Evolutionary conservation across 2,329 filamentous ascomycete genomes (phyloP).

Genomic region (Mycocentrospora acerina): DNA sequence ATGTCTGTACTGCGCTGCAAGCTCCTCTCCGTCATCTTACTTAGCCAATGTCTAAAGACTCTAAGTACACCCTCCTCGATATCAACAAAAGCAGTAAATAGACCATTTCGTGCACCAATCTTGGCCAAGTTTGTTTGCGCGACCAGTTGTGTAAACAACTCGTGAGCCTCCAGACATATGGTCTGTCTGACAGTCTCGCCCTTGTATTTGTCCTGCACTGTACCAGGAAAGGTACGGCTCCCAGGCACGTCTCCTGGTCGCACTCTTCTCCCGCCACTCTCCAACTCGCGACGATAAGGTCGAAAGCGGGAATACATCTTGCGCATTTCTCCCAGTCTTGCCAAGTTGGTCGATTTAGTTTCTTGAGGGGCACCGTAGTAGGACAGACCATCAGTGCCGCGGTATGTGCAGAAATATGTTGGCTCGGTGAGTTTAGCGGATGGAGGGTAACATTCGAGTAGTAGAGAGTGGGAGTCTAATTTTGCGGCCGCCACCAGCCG

Average conservation of each 20-base stretch:
- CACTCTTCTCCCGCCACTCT: conserved; percentile 38
- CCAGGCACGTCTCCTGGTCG: conserved; percentile 52
- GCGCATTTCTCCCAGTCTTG: conserved; percentile 52
- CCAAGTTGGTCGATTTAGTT: conserved; percentile 19
- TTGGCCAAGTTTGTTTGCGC: conserved; percentile 69
- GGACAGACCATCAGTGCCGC: conserved; percentile 64
- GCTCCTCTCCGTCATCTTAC: conserved; percentile 40
- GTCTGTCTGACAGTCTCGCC: conserved; percentile 58
- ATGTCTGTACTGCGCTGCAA: conserved; percentile 12
- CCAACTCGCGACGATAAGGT: conserved; percentile 61
- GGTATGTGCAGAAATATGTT: conserved; percentile 67
- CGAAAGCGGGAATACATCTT: conserved; percentile 70
- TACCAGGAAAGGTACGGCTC: conserved; percentile 42
- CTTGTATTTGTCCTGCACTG: conserved; percentile 27
- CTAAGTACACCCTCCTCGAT: conserved; percentile 69
- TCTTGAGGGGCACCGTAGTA: conserved; percentile 42
- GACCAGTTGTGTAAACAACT: conserved; percentile 75
- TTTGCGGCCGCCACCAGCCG: conserved; percentile 62
- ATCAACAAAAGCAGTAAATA: conserved; percentile 66
- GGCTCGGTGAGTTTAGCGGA: conserved; percentile 68
- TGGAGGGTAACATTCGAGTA: conserved; percentile 79
- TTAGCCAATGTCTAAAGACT: conserved; percentile 73
- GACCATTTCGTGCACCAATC: conserved; percentile 59
- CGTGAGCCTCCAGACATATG: conserved; percentile 66
- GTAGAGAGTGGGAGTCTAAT: conserved; percentile 64